These are phyloP conservation scores for Parsonsia alboflavescens DNA, from an alignment of 257 asterid genomes.

Conservation along the genomic window DNA sequence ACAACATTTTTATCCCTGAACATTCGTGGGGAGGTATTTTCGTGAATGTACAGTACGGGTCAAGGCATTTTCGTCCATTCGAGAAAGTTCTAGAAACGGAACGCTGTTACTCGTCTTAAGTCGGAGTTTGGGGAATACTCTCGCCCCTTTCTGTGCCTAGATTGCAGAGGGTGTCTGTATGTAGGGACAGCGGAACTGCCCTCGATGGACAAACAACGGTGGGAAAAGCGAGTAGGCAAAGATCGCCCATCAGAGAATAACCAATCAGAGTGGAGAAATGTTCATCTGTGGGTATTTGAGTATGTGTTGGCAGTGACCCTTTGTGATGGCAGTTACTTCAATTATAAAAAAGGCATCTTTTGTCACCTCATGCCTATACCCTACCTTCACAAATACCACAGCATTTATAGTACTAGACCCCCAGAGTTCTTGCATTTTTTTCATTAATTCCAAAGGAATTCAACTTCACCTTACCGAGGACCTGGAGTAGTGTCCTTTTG, in stretches of 20 bases:
- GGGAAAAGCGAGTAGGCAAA: neutral
- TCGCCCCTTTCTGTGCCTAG: neutral
- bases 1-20: neutral
- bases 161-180: neutral
- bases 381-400: neutral
- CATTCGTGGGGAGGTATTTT: neutral
- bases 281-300: no score
- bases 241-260: no score
- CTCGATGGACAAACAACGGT: neutral
- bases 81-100: slow-evolving; percentile 8
- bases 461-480: neutral
- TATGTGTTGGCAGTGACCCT: neutral
- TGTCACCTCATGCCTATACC: slow-evolving; percentile 14
- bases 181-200: neutral
- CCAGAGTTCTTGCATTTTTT: neutral
- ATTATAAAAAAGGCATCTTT: slow-evolving; percentile 7
- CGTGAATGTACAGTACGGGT: slow-evolving; percentile 1
- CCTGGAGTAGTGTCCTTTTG: no score
- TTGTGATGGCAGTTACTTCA: slow-evolving; percentile 11
- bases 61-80: slow-evolving; percentile 24
- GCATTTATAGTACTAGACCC: neutral
- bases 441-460: no score
- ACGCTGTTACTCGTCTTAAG: neutral
- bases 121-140: neutral
- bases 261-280: slow-evolving; percentile 2